Conservation (phyloP, 2,329 filamentous ascomycete species). For the Pestalotiopsis sp. region DNA sequence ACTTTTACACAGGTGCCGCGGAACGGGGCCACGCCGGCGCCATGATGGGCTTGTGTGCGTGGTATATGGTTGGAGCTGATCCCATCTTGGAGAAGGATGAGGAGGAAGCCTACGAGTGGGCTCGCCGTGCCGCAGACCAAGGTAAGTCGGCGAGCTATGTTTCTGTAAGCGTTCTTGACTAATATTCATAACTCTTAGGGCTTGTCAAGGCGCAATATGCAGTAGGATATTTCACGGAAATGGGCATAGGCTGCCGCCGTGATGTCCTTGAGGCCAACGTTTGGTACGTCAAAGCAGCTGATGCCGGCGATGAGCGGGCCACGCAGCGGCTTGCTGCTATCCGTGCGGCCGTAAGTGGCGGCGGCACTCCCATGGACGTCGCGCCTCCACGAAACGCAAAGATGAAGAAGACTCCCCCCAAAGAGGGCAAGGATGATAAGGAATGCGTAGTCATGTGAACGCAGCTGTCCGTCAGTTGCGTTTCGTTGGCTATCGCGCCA, state of each 20-base stretch:
- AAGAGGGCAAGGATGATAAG: constrained; percentile 48
- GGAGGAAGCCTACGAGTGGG: constrained; percentile 96
- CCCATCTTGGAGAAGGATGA: constrained; percentile 94
- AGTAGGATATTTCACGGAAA: constrained; percentile 95
- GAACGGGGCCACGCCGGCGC: constrained; percentile 80
- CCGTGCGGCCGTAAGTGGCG: constrained; percentile 71
- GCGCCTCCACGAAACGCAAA: constrained; percentile 53
- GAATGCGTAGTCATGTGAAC: constrained; percentile 60
- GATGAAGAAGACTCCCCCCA: constrained; percentile 46
- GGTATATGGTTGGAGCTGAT: constrained; percentile 96
- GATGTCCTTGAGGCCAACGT: constrained; percentile 97
- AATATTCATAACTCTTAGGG: constrained; percentile 42
- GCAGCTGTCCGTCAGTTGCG: neutral
- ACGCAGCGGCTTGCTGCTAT: constrained; percentile 87
- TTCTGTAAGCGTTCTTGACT: neutral
- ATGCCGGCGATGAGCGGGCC: constrained; percentile 86
- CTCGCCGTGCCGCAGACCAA: constrained; percentile 78
- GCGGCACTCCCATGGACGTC: constrained; percentile 56
- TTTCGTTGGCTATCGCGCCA: neutral
- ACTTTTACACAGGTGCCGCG: constrained; percentile 95
- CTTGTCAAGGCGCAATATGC: constrained; percentile 84
- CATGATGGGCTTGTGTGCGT: constrained; percentile 98
- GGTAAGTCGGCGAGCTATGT: constrained; percentile 57
- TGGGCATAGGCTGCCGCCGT: constrained; percentile 93
- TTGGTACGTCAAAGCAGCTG: constrained; percentile 96